These are phyloP conservation scores for Acanthamoeba healyi DNA, from an alignment of 208 protist genomes.

Conservation along the genomic window DNA sequence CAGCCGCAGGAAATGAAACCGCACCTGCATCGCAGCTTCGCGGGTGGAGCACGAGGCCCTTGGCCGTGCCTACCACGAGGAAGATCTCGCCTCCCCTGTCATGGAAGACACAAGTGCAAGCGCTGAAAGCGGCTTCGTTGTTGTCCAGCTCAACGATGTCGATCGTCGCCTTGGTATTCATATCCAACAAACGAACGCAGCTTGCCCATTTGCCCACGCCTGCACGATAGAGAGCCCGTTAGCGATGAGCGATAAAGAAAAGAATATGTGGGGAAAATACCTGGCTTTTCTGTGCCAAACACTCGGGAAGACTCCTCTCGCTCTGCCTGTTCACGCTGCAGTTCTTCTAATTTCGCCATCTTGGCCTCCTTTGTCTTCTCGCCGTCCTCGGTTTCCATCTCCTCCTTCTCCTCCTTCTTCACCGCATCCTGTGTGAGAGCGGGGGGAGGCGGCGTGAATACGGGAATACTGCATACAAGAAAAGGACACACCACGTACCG, in stretches of 20 bases:
- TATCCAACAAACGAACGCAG: conserved; percentile 89
- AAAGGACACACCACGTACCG: neutral
- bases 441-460: no score
- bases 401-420: conserved; percentile 62
- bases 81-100: conserved; percentile 81
- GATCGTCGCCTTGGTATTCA: conserved; percentile 77
- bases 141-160: conserved; percentile 86
- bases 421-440: neutral
- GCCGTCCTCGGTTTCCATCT: conserved; percentile 59
- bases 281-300: conserved; percentile 69
- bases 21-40: conserved; percentile 40
- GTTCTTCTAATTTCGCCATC: conserved; percentile 30
- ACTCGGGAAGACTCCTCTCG: neutral
- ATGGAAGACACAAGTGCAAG: conserved; percentile 82
- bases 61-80: conserved; percentile 89
- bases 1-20: neutral
- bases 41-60: conserved; percentile 80
- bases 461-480: neutral
- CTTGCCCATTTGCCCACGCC: conserved; percentile 89
- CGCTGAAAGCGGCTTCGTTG: conserved; percentile 91
- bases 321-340: conserved; percentile 53
- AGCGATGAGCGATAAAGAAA: neutral
- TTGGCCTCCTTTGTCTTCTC: conserved; percentile 78
- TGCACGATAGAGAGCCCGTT: neutral
- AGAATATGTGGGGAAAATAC: neutral